Evolutionary conservation across 2,329 filamentous ascomycete species (phyloP).

Genomic region (Dactylellina leptospora): DNA sequence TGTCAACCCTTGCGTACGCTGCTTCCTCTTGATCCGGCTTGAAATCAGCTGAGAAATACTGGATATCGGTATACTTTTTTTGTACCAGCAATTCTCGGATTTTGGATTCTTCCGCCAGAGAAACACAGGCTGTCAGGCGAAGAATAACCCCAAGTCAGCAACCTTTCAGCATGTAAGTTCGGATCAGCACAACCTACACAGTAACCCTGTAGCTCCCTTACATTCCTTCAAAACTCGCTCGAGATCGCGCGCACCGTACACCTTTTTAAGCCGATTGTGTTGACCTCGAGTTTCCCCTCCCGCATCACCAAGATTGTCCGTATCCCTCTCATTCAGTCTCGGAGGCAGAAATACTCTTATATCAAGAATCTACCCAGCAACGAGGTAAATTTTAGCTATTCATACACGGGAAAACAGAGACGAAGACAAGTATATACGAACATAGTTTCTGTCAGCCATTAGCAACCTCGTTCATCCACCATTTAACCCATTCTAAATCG

Average conservation of each 20-base stretch:
- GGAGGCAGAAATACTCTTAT: neutral
- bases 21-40: neutral
- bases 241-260: neutral
- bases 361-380: neutral
- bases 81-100: neutral
- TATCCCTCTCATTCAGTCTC: neutral
- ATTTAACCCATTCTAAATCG: neutral
- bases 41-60: neutral
- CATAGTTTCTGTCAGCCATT: neutral
- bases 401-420: neutral
- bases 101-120: neutral
- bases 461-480: constrained; percentile 8
- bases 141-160: neutral
- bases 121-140: neutral
- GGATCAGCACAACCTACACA: neutral
- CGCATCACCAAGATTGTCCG: neutral
- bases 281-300: neutral
- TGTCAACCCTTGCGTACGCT: neutral
- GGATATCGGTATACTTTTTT: neutral
- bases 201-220: neutral
- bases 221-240: neutral
- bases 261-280: neutral
- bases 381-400: neutral
- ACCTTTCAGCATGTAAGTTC: neutral
- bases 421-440: too few relatives aligned